phyloP scores from a whole-genome alignment of 805 yeast species.

The Kuraishia cidri region DNA sequence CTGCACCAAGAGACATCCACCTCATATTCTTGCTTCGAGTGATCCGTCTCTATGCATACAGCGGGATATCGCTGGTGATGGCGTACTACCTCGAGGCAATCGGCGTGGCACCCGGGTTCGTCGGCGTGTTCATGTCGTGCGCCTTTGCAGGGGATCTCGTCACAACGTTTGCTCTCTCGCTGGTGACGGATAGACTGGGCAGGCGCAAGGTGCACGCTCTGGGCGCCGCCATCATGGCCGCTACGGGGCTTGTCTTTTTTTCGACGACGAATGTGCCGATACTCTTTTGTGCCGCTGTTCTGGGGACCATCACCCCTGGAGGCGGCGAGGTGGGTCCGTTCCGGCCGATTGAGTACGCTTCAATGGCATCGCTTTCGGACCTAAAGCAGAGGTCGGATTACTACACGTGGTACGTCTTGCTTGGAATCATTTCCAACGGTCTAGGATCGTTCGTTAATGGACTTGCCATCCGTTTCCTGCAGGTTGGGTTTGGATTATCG shows the following conservation, averaged over 20 bases:
- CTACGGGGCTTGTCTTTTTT: slow-evolving; percentile 32
- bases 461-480: slow-evolving; percentile 12
- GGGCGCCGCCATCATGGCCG: slow-evolving; percentile 30
- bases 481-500: slow-evolving; percentile 11
- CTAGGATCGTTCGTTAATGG: slow-evolving; percentile 36
- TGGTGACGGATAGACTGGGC: slow-evolving; percentile 38
- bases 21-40: slow-evolving; percentile 22
- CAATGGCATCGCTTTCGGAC: slow-evolving; percentile 36
- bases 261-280: slow-evolving; percentile 20
- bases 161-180: slow-evolving; percentile 33
- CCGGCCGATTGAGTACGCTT: slow-evolving; percentile 45
- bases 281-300: slow-evolving; percentile 26
- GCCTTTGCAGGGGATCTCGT: slow-evolving; percentile 43
- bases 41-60: slow-evolving; percentile 25
- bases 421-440: slow-evolving; percentile 38
- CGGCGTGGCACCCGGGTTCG: slow-evolving; percentile 29
- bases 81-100: slow-evolving; percentile 33
- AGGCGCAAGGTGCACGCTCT: slow-evolving; percentile 27
- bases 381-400: slow-evolving; percentile 36
- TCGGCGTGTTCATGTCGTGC: slow-evolving; percentile 40
- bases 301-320: slow-evolving; percentile 49
- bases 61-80: slow-evolving; percentile 27
- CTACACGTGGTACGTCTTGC: slow-evolving; percentile 48
- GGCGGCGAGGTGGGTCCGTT: slow-evolving; percentile 56
- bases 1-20: slow-evolving; percentile 22